Evolutionary conservation across 2,329 filamentous ascomycete genomes (phyloP).

Genomic region (Chrysoporthe puriensis): DNA sequence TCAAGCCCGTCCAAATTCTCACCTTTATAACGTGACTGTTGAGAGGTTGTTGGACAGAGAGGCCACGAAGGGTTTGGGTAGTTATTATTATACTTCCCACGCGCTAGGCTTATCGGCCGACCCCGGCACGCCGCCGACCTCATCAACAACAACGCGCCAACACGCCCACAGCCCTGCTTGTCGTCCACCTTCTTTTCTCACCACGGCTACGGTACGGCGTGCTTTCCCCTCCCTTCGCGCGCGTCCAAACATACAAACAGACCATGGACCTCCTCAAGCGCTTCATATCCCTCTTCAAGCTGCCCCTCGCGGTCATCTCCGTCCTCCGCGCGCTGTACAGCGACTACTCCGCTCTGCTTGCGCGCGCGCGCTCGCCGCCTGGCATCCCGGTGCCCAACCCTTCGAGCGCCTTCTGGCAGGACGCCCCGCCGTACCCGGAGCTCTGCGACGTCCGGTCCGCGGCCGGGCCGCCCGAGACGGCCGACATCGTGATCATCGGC

Average conservation of each 20-base stretch:
- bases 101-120: too few species aligned
- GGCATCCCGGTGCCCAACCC: slow-evolving; percentile 47
- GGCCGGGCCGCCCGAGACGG: slow-evolving; percentile 14
- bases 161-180: too few species aligned
- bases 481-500: slow-evolving; percentile 38
- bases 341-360: slow-evolving; percentile 18
- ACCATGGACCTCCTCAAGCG: slow-evolving; percentile 17
- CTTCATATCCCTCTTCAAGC: slow-evolving; percentile 18
- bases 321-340: slow-evolving; percentile 24
- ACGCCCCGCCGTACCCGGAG: slow-evolving; percentile 46
- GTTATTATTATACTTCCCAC: too few species aligned
- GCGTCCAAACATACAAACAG: background rate
- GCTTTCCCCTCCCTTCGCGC: too few species aligned
- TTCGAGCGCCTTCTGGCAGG: slow-evolving; percentile 51
- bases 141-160: background rate
- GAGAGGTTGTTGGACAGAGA: too few species aligned
- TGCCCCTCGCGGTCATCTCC: slow-evolving; percentile 14
- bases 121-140: background rate
- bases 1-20: background rate
- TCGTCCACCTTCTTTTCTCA: too few species aligned
- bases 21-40: too few species aligned
- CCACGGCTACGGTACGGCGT: too few species aligned
- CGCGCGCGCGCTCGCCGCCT: slow-evolving; percentile 33
- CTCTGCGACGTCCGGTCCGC: slow-evolving; percentile 42
- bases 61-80: too few species aligned